These are phyloP conservation scores for Byssoonygena ceratinophila DNA, from an alignment of 2,329 filamentous ascomycete genomes.

Conservation along the genomic window DNA sequence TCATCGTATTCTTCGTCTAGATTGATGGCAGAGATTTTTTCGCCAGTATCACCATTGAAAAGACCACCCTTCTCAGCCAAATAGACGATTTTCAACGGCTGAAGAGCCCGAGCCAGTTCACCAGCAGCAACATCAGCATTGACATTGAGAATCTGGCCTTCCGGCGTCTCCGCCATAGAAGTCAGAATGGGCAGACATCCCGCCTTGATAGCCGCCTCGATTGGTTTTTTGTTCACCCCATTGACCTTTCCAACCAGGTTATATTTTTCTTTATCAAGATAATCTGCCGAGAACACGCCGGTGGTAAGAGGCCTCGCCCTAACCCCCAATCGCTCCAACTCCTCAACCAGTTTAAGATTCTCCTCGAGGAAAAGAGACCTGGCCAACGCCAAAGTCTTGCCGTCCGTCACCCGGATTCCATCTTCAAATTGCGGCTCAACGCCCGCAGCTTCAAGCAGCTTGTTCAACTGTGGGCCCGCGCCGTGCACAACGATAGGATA, in stretches of 20 bases:
- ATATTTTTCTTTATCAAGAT: slow-evolving; percentile 93
- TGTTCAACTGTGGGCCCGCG: slow-evolving; percentile 88
- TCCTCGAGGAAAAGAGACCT: slow-evolving; percentile 90
- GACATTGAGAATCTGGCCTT: slow-evolving; percentile 90
- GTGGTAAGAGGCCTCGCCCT: slow-evolving; percentile 78
- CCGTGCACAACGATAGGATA: slow-evolving; percentile 95
- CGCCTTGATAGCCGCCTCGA: slow-evolving; percentile 81
- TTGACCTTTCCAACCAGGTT: slow-evolving; percentile 93
- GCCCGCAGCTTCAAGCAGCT: slow-evolving; percentile 75
- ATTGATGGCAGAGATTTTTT: slow-evolving; percentile 96
- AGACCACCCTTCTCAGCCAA: slow-evolving; percentile 96
- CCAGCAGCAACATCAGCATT: slow-evolving; percentile 95
- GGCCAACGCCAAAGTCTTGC: slow-evolving; percentile 83
- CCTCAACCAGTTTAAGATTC: slow-evolving; percentile 84
- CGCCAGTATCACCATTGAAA: slow-evolving; percentile 83
- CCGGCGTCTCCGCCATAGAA: slow-evolving; percentile 86
- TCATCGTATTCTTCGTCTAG: slow-evolving; percentile 91
- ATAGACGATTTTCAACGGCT: slow-evolving; percentile 96
- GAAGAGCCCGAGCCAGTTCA: slow-evolving; percentile 75
- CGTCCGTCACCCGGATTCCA: slow-evolving; percentile 89
- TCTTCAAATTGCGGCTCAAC: slow-evolving; percentile 95
- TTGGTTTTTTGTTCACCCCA: slow-evolving; percentile 77
- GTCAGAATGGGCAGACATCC: slow-evolving; percentile 88
- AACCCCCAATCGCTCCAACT: slow-evolving; percentile 80
- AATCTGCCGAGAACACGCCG: slow-evolving; percentile 85